These are phyloP conservation scores for Yamadazyma mexicana DNA, from an alignment of 1,139 yeast species.

Conservation along the genomic window DNA sequence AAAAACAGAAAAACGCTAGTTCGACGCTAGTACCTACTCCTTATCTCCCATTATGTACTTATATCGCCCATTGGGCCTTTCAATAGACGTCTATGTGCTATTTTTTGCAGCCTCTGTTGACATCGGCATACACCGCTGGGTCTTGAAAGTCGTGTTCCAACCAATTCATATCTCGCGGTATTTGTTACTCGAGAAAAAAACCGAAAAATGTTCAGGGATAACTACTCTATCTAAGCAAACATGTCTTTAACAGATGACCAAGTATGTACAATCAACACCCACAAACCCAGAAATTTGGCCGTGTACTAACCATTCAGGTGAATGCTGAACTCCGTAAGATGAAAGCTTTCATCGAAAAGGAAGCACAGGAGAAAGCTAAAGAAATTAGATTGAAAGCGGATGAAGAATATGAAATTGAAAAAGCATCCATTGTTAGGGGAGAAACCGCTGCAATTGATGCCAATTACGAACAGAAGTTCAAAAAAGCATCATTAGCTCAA, in stretches of 20 bases:
- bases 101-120: no score
- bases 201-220: neutral
- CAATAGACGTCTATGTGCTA: neutral
- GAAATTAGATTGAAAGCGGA: constrained; percentile 95
- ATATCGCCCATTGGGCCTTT: no score
- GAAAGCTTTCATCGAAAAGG: constrained; percentile 98
- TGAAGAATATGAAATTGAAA: constrained; percentile 97
- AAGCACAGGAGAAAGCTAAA: constrained; percentile 97
- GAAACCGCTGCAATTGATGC: constrained; percentile 89
- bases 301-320: constrained; percentile 48
- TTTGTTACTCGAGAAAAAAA: constrained; percentile 1
- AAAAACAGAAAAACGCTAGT: no score
- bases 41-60: constrained; percentile 17
- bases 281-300: no score
- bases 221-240: neutral
- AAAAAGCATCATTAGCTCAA: constrained; percentile 89
- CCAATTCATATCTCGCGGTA: neutral
- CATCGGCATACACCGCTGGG: neutral
- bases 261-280: constrained; percentile 30
- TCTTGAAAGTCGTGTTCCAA: neutral
- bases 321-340: constrained; percentile 94
- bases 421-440: constrained; percentile 88
- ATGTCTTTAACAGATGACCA: constrained; percentile 51
- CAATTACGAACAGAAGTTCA: constrained; percentile 76
- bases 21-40: no score